Evolutionary conservation across 495 filamentous ascomycete genomes (phyloP).

Genomic region (Hypoxylon lenormandii): DNA sequence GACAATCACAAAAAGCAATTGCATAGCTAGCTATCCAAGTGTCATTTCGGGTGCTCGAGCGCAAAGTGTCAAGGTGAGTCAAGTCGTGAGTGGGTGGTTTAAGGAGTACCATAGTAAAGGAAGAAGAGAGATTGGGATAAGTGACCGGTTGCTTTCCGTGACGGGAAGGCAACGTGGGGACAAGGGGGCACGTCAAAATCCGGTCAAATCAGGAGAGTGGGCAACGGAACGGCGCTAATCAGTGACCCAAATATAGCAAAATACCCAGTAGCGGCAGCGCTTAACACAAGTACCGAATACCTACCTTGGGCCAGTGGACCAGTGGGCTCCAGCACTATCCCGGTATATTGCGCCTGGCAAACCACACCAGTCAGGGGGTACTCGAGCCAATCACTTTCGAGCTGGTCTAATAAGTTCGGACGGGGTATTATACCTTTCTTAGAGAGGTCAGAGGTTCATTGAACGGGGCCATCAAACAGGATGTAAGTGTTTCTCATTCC

Average conservation of each 20-base stretch:
- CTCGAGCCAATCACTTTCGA: conserved; percentile 31
- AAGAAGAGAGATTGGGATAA: too few species aligned
- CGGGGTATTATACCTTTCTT: conserved; percentile 34
- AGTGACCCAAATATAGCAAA: conserved; percentile 46
- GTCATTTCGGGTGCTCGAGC: conserved; percentile 17
- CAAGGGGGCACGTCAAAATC: too few species aligned
- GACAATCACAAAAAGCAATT: conserved; percentile 21
- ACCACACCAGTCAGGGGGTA: conserved; percentile 27
- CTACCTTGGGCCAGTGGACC: conserved; percentile 27
- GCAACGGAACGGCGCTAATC: conserved; percentile 47
- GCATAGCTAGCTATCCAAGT: neutral
- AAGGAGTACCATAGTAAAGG: neutral
- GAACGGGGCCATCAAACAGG: conserved; percentile 14
- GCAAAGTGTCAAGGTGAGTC: conserved; percentile 31
- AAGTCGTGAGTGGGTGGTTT: conserved; percentile 16
- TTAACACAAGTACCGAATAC: conserved; percentile 49
- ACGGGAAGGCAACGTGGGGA: conserved; percentile 28
- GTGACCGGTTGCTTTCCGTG: conserved; percentile 26
- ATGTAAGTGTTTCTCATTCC: conserved; percentile 32
- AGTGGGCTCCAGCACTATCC: conserved; percentile 33
- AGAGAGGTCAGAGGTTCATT: neutral
- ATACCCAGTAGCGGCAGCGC: conserved; percentile 47
- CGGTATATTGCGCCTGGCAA: conserved; percentile 47
- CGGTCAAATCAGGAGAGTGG: conserved; percentile 42
- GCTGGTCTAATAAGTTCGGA: conserved; percentile 38